phyloP scores from a whole-genome alignment of 1,284 basidiomycete species.

The Coniferiporia sulphurascens region DNA sequence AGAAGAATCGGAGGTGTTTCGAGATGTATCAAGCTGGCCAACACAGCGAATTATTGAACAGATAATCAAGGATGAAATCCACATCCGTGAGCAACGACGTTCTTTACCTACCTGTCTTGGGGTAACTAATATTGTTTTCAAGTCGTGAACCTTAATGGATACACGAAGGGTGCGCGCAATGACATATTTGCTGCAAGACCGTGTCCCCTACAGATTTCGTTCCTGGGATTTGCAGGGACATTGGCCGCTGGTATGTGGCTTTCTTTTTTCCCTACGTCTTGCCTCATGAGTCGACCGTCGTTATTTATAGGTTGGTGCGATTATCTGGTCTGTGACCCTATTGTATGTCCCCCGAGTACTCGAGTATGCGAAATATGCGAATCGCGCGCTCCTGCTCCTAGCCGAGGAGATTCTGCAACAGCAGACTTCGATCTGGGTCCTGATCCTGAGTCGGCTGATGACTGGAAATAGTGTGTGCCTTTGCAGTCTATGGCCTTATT shows the following conservation, averaged over 20 bases:
- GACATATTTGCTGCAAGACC: slow-evolving; percentile 59
- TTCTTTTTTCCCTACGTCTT: background rate
- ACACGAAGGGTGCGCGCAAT: slow-evolving; percentile 62
- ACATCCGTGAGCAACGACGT: slow-evolving; percentile 30
- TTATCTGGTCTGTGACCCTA: slow-evolving; percentile 52
- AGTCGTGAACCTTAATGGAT: slow-evolving; percentile 54
- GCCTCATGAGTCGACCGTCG: background rate
- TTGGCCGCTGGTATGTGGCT: slow-evolving; percentile 39
- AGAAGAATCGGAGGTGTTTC: slow-evolving; percentile 40
- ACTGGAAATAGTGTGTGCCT: slow-evolving; percentile 57
- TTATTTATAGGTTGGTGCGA: slow-evolving; percentile 48
- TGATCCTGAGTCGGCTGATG: slow-evolving; percentile 45
- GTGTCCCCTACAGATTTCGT: slow-evolving; percentile 54
- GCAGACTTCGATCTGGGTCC: slow-evolving; percentile 35
- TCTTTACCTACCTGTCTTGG: too few relatives aligned
- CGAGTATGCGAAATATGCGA: slow-evolving; percentile 12
- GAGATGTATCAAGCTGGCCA: slow-evolving; percentile 47
- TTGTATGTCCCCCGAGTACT: slow-evolving; percentile 40
- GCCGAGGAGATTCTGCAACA: background rate
- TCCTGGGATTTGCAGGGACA: slow-evolving; percentile 57
- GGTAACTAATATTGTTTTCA: too few relatives aligned
- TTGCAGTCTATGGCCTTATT: too few relatives aligned
- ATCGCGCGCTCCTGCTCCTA: background rate
- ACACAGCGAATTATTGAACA: slow-evolving; percentile 39
- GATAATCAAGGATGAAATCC: slow-evolving; percentile 48